Evolutionary conservation across 2,329 filamentous ascomycete species (phyloP), one percentile per base, ranked within the genome.

Genomic region (Aspergillus latus): DNA sequence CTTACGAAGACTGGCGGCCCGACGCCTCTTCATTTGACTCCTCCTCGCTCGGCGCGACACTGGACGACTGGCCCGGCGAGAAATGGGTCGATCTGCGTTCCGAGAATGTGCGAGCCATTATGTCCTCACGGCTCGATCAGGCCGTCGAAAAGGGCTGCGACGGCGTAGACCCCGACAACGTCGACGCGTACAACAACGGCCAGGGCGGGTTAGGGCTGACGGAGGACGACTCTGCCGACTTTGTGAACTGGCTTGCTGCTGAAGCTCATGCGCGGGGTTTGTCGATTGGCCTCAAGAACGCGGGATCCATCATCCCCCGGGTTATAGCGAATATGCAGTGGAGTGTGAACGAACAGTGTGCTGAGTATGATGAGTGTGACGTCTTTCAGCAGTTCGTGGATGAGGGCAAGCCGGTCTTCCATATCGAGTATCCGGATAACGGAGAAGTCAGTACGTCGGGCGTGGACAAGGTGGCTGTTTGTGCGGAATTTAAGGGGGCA

Each of bases 141-240:
- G 88, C 88, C 0, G 71, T 71, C 15, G 59, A 76, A 28, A 88
- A 88, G 68, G 84, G 85, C 4, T 89, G 87, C 62, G 82, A 88
- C 66, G 88, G 82, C 4, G 81, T 90, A 6, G 87, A 90, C 67
- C 85, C 87, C 0, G 87, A 90, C 67, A 90, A 90, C 62, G 80
- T 89, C 5, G 87, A 89, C 65, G 85, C 79, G 2, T 89, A 84
- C 67, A 21, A 21, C 21, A 73, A 82, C 68, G 88, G 88, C 64
- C 73, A 83, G 9, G 88, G 85, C 39, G 39, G 39, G 1, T 75
- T 90, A 13, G 74, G 68, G 21, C 76, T 90, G 26, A 88, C 82
- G 1, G 55, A 77, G 37, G 68, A 74, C 0, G 82, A 87, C 62
- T 78, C 86, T 0, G 73, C 87, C 53, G 72, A 81, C 57, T 89